phyloP scores from a whole-genome alignment of 306 rosid species.

The Inga oerstediana region DNA sequence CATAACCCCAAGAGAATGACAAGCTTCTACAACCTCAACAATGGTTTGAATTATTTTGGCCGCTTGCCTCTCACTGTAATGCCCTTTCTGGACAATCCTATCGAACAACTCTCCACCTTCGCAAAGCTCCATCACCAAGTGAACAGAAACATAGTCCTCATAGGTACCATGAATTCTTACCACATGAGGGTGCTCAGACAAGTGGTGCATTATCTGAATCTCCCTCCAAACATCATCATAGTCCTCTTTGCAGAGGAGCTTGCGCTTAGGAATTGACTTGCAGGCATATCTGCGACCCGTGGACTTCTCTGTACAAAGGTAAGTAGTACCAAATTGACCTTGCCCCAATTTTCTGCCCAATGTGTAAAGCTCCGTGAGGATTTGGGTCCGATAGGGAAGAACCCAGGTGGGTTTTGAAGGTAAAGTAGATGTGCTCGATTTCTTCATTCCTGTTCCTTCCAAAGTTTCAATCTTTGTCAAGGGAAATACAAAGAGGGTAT shows the following conservation, averaged over 20 bases:
- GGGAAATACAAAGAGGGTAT: neutral
- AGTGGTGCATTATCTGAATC: conserved; percentile 70
- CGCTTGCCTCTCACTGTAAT: conserved; percentile 58
- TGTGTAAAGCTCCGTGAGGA: conserved; percentile 44
- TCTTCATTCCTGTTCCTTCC: conserved; percentile 32
- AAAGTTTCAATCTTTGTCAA: neutral
- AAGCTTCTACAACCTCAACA: conserved; percentile 55
- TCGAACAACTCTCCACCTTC: conserved; percentile 61
- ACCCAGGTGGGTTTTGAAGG: conserved; percentile 49
- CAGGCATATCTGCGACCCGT: conserved; percentile 52
- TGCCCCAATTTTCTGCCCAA: conserved; percentile 52
- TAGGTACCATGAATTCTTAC: conserved; percentile 56
- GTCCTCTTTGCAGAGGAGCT: conserved; percentile 51
- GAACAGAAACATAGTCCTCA: conserved; percentile 46
- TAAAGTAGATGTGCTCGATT: conserved; percentile 11
- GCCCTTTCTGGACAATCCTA: conserved; percentile 55
- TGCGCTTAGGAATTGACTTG: conserved; percentile 56
- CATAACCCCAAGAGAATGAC: conserved; percentile 64
- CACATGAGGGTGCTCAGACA: conserved; percentile 49
- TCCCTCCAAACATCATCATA: conserved; percentile 64
- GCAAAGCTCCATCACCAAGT: conserved; percentile 63
- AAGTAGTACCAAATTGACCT: conserved; percentile 63
- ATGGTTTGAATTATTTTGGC: conserved; percentile 49
- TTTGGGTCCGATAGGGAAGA: conserved; percentile 46
- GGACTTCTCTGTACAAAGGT: conserved; percentile 48